Evolutionary conservation across 1,284 basidiomycete genomes (phyloP).

Genomic region (Ganoderma sp.): DNA sequence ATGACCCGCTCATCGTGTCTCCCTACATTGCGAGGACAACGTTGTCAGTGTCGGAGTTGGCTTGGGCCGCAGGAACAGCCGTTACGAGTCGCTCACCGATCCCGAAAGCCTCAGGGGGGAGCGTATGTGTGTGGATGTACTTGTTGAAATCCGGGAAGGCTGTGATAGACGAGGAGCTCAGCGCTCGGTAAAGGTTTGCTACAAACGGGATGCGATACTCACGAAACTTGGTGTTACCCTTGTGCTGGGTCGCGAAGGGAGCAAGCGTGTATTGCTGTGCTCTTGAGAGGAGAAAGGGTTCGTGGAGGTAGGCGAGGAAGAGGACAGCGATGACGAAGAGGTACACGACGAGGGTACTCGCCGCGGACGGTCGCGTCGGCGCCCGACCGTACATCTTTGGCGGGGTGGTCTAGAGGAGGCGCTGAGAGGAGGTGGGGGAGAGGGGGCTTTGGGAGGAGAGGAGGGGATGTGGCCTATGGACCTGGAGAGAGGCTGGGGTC

Average conservation of each 20-base stretch:
- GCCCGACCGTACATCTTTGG: not conserved
- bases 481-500: not conserved
- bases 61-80: not conserved
- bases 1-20: slow-evolving; percentile 63
- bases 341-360: slow-evolving; percentile 38
- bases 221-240: slow-evolving; percentile 31
- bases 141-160: slow-evolving; percentile 62
- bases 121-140: slow-evolving; percentile 49
- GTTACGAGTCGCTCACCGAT: slow-evolving; percentile 46
- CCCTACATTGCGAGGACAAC: slow-evolving; percentile 43
- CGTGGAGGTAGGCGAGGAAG: slow-evolving; percentile 38
- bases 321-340: slow-evolving; percentile 52
- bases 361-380: not conserved
- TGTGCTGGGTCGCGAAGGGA: slow-evolving; percentile 22
- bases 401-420: not conserved
- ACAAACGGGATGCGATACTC: slow-evolving; percentile 10
- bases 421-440: not conserved
- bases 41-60: slow-evolving; percentile 2
- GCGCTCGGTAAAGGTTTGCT: not conserved
- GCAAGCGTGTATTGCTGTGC: slow-evolving; percentile 22
- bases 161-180: slow-evolving; percentile 23
- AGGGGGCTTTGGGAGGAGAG: not conserved
- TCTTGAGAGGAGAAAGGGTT: slow-evolving; percentile 33
- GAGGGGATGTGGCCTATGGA: not conserved
- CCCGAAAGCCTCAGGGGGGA: slow-evolving; percentile 57